Evolutionary conservation across 768 basidiomycete genomes (phyloP).

Genomic region (Rhodotorula kratochvilovae): DNA sequence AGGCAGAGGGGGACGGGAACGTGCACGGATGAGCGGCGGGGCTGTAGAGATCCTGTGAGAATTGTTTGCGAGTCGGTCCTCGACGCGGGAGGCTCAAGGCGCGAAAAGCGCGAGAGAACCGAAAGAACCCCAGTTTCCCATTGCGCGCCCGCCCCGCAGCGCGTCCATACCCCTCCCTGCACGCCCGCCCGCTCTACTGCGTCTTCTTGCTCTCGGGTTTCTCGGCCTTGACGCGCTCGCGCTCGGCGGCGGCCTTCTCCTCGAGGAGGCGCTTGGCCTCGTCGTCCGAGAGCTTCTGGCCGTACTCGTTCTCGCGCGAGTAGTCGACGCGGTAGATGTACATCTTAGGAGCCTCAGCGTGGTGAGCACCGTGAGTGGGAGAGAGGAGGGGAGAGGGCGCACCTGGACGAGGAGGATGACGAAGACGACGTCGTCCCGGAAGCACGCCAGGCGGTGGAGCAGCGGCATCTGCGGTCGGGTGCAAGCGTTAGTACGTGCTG

Average conservation of each 20-base stretch:
- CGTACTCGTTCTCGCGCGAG: constrained; percentile 92
- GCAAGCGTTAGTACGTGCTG: no score
- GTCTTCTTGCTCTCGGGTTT: constrained; percentile 40
- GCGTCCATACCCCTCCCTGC: no score
- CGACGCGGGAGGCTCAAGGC: no score
- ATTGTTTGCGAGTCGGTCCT: no score
- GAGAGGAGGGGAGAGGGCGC: no score
- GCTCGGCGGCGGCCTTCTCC: constrained; percentile 13
- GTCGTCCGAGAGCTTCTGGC: constrained; percentile 30
- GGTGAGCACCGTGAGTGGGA: background rate
- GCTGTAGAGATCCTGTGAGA: no score
- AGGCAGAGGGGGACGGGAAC: background rate
- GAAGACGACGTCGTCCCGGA: constrained; percentile 52
- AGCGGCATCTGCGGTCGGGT: constrained; percentile 94
- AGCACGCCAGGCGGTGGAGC: constrained; percentile 70
- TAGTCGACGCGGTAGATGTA: constrained; percentile 98
- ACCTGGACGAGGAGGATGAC: constrained; percentile 27
- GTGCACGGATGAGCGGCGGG: background rate
- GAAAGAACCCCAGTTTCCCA: background rate
- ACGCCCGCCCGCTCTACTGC: no score
- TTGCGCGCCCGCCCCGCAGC: background rate
- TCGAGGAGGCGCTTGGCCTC: constrained; percentile 21
- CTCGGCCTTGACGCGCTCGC: background rate
- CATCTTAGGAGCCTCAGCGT: constrained; percentile 69
- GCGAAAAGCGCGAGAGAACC: no score